phyloP scores from a whole-genome alignment of 805 yeast genomes.

The Suhomyces vadensis region DNA sequence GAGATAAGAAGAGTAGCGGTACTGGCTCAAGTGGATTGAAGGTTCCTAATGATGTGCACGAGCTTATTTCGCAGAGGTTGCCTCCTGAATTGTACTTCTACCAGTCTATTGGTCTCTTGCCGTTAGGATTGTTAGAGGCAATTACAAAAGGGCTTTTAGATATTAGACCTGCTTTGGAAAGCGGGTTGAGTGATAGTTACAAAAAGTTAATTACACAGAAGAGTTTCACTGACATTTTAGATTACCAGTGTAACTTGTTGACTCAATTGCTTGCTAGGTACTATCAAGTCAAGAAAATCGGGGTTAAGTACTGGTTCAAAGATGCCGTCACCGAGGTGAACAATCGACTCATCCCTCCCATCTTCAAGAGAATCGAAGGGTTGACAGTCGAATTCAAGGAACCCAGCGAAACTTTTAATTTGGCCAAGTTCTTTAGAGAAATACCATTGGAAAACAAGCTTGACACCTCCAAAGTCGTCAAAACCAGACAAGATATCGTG shows the following conservation, averaged over 20 bases:
- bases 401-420: conserved; percentile 24
- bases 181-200: conserved; percentile 59
- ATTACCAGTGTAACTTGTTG: conserved; percentile 63
- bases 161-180: conserved; percentile 68
- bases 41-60: conserved; percentile 79
- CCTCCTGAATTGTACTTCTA: conserved; percentile 86
- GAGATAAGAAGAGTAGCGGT: conserved; percentile 8
- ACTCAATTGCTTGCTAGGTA: conserved; percentile 78
- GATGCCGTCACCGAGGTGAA: conserved; percentile 46
- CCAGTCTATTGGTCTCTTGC: conserved; percentile 72
- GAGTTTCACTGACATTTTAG: conserved; percentile 51
- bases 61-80: conserved; percentile 76
- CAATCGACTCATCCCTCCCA: conserved; percentile 56
- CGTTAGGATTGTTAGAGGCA: conserved; percentile 63
- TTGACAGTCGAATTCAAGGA: conserved; percentile 18
- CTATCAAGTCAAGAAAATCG: conserved; percentile 71
- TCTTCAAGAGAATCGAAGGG: conserved; percentile 39
- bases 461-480: conserved; percentile 31
- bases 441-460: conserved; percentile 20
- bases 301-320: conserved; percentile 55
- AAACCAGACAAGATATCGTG: conserved; percentile 52
- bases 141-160: conserved; percentile 62
- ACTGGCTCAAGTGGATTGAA: conserved; percentile 19
- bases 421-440: conserved; percentile 24
- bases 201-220: conserved; percentile 50